Base-by-base conservation (phyloP, 371 early-diverging fungal genomes). In the Encephalitozoon intestinalis region DNA sequence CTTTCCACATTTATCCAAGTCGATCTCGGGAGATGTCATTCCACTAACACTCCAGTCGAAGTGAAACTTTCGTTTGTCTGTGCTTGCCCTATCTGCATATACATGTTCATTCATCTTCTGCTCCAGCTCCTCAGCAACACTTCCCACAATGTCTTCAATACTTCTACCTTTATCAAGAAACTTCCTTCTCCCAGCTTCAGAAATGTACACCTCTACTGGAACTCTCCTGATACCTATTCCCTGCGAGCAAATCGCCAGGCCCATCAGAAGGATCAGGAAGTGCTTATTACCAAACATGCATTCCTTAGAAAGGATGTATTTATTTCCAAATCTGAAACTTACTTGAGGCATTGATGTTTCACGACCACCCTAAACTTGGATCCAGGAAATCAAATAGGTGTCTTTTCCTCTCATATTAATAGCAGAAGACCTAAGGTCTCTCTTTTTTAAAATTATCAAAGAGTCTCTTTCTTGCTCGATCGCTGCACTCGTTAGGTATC, bases 1-100 rank as follows among this genome's bases (percentile, higher is more conserved):
- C 6, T 25, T 31, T 11, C 65, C 76, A 70, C 76, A 76, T 21
- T 21, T 30, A 23, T 76, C 69, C n/a, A 76, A 18, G 28, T 69
- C 63, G 25, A 76, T 68, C 8, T 65, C 76, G 1, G 18, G 23
- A 8, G 76, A 68, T n/a, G 39, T 26, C 54, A 58, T 63, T 25
- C 51, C 39, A 31, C 26, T 26, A 15, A 76, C 51, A 49, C 15
- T 58, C 31, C 50, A 40, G 28, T 54, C 25, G 50, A 76, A 67
- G 12, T 54, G 8, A 31, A 76, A 30, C 8, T 15, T n/a, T 7
- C 39, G 34, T 34, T 64, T 76, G 37, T 68, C 41, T 18, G 50
- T 53, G 25, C 58, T 44, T 21, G 65, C 75, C 23, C 21, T 63
- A 12, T 18, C 43, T 26, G 73, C 58, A 50, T 51, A 43, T 40